Base-by-base conservation (phyloP, 192 early-diverging fungal species). In the Dissophora globulifera region DNA sequence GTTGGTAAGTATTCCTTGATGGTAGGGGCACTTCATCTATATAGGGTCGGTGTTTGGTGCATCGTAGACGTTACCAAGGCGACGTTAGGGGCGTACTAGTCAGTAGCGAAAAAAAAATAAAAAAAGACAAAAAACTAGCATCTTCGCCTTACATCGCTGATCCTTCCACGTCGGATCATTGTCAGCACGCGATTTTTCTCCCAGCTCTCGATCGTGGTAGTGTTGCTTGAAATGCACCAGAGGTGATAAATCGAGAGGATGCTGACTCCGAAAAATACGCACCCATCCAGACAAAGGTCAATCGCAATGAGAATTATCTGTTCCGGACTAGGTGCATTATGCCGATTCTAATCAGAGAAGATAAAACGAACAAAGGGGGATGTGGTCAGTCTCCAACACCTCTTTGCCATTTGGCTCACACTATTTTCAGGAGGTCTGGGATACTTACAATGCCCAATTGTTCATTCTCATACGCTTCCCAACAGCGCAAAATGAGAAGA, bases 121-220 rank as follows among this genome's bases (percentile, higher is more conserved):
- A 25, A 6, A n/a, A 10, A 15, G 40, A 15, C 20, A 19, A 65
- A 17, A 19, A 55, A 2, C 29, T 43, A 40, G 38, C 20, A 41
- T 25, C 17, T 25, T 17, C 25, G 27, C 19, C 62, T 54, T 85
- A 88, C 74, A 70, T 82, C 59, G 65, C 74, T 68, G 30, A 95
- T 84, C 48, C 86, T 89, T 7, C 85, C 88, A 40, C 72, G 74
- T 27, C 82, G 74, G 50, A 89, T 84, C 62, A 95, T 82, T 7
- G 85, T 83, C 0, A 85, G 78, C 50, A 91, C 89, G 57, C 84
- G 85, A 41, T 86, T 85, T 62, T 89, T 92, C 71, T 94, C 93
- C 79, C 87, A 89, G 41, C 79, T 86, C 80, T 96, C 94, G 58
- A 95, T 96, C 8, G 94, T 96, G 0, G 93, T 93, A 9, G 88